Conservation (phyloP, 1,284 basidiomycete species). For the Fomitopsis pinicola region DNA sequence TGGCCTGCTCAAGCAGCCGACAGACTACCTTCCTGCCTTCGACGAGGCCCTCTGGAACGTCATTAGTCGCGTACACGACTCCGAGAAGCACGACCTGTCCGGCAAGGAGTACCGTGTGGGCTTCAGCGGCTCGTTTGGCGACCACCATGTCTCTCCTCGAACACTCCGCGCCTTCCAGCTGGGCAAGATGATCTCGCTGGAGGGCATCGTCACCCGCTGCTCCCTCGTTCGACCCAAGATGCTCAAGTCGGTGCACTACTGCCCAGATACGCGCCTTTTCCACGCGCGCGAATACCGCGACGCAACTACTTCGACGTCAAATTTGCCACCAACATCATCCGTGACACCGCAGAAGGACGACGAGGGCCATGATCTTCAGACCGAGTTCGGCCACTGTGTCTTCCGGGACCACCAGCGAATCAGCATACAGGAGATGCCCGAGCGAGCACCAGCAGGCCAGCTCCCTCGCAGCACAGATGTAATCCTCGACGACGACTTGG, state of each 20-base stretch:
- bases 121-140: conserved; percentile 98
- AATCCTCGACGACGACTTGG: conserved; percentile 94
- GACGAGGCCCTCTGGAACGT: conserved; percentile 82
- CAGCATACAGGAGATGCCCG: conserved; percentile 99
- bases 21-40: conserved; percentile 88
- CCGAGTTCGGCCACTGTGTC: conserved; percentile 89
- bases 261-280: conserved; percentile 81
- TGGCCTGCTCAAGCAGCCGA: conserved; percentile 86
- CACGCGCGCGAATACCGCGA: conserved; percentile 93
- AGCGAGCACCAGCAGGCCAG: conserved; percentile 96
- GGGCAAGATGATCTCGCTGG: conserved; percentile 94
- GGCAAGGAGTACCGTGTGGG: conserved; percentile 85
- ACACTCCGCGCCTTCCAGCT: conserved; percentile 87
- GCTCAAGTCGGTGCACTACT: conserved; percentile 95
- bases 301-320: conserved; percentile 81
- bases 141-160: conserved; percentile 96
- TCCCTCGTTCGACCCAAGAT: conserved; percentile 99
- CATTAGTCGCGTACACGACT: conserved; percentile 74
- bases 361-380: conserved; percentile 82
- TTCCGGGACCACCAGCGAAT: conserved; percentile 98
- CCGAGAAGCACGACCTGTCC: conserved; percentile 79
- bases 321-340: conserved; percentile 86
- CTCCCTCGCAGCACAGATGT: conserved; percentile 95
- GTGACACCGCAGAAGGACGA: conserved; percentile 91
- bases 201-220: conserved; percentile 98